Evolutionary conservation across 148 eudicot species (phyloP), one percentile per base, ranked within the genome.

Genomic region (Rhododendron mucronatum): DNA sequence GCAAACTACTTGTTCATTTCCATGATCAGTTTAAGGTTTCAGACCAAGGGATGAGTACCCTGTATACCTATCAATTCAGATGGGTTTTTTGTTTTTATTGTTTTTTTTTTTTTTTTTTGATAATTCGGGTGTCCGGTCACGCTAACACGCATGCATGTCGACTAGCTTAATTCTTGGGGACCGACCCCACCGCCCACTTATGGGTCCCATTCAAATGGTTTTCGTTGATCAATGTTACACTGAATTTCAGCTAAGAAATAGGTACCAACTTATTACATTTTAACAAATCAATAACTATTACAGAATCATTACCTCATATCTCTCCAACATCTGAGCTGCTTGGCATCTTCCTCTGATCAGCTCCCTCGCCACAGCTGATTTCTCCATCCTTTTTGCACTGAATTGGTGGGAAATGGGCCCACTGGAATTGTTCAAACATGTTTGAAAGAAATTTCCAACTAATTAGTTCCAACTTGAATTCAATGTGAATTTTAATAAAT

Each of bases 331-430:
- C 80, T 5, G 67, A 65, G 51, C 35, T 80, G 86, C 57, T 81
- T 30, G 88, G 74, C 50, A 80, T 85, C 55, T 30, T 85, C 55
- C 35, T 89, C 47, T 86, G 39, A 30, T 71, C 77, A 59, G 69
- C 87, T 83, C 88, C 93, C 77, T 83, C 84, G 79, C 86, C 86
- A 51, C 69, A 83, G 73, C 83, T 88, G 16, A 33, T 71, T 15
- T 90, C 86, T 8, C 86, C 96, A 41, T 88, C 93, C 35, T 81
- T 88, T 61, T 88, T 88, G 78, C 82, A 82, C 86, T 91, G 89
- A 65, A 81, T 89, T 30, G 92, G 89, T 23, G 98, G 98, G 81
- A 87, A 92, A 88, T 92, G 94, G n/a, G 99, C 99, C 99, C 99
- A 96, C 99, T 96, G 81, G 51, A 87, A 41, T 18, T 51, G 15